Percentiles rank a stretch among this genome's conserved stretches.
These are phyloP conservation scores for Phlebiopsis gigantea DNA, from an alignment of 768 basidiomycete species.

Conservation along the genomic window DNA sequence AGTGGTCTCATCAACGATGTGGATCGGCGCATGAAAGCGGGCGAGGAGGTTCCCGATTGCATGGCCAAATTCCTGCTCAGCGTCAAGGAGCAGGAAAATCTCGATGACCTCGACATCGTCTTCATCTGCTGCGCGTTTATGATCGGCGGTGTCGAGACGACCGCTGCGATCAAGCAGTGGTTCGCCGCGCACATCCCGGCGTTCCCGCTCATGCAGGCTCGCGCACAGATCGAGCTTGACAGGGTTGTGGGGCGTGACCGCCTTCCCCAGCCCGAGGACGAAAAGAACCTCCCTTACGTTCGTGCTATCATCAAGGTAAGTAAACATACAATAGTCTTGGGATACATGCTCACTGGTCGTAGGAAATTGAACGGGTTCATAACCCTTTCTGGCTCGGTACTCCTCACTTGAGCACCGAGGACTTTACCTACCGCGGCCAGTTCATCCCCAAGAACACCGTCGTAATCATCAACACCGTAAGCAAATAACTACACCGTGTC, in stretches of 20 bases:
- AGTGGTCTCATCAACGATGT: conserved; percentile 35
- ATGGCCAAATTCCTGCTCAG: conserved; percentile 34
- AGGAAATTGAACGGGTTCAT: conserved; percentile 21
- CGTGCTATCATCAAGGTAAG: conserved; percentile 24
- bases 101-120: conserved; percentile 35
- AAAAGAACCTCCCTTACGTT: conserved; percentile 23
- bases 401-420: conserved; percentile 25
- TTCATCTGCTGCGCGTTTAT: conserved; percentile 39
- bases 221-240: conserved; percentile 26
- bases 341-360: not conserved
- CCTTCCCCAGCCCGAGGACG: conserved; percentile 21
- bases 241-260: conserved; percentile 19
- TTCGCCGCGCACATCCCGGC: conserved; percentile 19
- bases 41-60: conserved; percentile 38
- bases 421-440: conserved; percentile 26
- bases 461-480: conserved; percentile 21
- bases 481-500: not conserved
- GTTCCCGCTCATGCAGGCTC: conserved; percentile 20
- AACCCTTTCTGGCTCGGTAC: conserved; percentile 26
- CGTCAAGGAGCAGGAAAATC: conserved; percentile 23
- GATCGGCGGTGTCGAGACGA: conserved; percentile 43
- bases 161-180: conserved; percentile 30
- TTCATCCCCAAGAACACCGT: conserved; percentile 26
- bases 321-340: not conserved
- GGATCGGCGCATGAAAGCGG: conserved; percentile 30